Base-by-base conservation (phyloP, 108 stramenopile genomes). In the Conticribra guillardii region DNA sequence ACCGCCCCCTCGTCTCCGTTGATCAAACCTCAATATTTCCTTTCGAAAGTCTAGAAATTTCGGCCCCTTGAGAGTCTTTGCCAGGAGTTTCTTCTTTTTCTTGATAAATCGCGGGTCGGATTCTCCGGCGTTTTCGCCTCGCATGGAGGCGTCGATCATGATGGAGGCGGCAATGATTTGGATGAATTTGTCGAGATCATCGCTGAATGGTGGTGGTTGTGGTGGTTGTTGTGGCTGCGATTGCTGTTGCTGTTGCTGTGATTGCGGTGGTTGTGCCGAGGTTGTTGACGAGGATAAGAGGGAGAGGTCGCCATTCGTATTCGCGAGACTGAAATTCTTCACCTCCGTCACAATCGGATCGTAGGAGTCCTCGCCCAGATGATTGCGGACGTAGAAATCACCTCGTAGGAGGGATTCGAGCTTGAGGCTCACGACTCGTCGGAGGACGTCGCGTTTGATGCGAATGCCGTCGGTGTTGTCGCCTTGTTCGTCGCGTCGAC, bases 91-190 rank as follows among this genome's bases (percentile, higher is more conserved):
- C 51, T 78, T 78, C 64, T 66, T 70, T 52, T 60, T 78, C 49
- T 78, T 78, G 58, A 78, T 78, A 52, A 60, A 71, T 1, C 77
- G 56, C 19, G 77, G 68, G 45, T 78, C 77, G 2, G 69, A 71
- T 45, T 78, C 77, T 1, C 77, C 77, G 22, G 77, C 64, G 17
- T 78, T 78, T 48, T 78, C 77, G 3, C 77, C 77, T 0, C 77
- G 69, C 77, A 78, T 78, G 58, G 58, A 60, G 4, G 77, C 77
- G 48, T 78, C 77, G n/a, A 78, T 71, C 47, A 78, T 63, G 34
- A 78, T 78, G 27, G 77, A 78, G 3, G 77, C 77, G 50, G 77
- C 77, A 17, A 78, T 64, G 29, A 78, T 64, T 44, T 65, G 64
- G 23, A 78, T 44, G 55, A 78, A 78, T 18, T 62, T 66, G 18